Percentiles rank a stretch among this genome's conserved stretches.
phyloP scores from a whole-genome alignment of 306 rosid genomes.

The Chamaecrista fasciculata region DNA sequence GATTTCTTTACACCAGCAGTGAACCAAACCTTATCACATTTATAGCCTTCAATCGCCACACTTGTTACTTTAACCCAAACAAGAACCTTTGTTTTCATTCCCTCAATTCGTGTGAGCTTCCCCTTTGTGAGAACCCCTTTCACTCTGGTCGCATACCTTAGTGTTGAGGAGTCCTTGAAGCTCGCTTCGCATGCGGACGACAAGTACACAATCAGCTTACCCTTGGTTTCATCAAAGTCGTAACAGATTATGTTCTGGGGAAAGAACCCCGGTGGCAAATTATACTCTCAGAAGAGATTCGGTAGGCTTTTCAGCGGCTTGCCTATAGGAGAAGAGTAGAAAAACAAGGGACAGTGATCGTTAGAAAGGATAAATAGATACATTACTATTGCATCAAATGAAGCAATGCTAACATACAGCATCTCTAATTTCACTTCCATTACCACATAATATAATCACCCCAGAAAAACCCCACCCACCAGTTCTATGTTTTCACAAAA shows the following conservation, averaged over 20 bases:
- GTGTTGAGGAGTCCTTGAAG: constrained; percentile 84
- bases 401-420: neutral
- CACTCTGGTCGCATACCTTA: constrained; percentile 74
- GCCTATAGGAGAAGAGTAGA: constrained; percentile 40
- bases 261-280: constrained; percentile 81
- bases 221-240: constrained; percentile 75
- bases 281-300: constrained; percentile 87
- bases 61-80: constrained; percentile 95
- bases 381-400: neutral
- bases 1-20: constrained; percentile 93
- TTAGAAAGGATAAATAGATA: neutral
- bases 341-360: neutral
- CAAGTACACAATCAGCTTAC: constrained; percentile 76
- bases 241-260: constrained; percentile 78
- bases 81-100: constrained; percentile 89
- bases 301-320: constrained; percentile 73
- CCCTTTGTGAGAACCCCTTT: constrained; percentile 79
- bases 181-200: constrained; percentile 77
- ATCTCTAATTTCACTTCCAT: neutral
- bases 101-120: constrained; percentile 75
- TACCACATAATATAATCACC: neutral
- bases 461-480: neutral
- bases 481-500: no score
- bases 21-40: constrained; percentile 85
- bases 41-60: constrained; percentile 74